phyloP scores from a whole-genome alignment of 2,329 filamentous ascomycete genomes.

The Aureobasidium sp. region DNA sequence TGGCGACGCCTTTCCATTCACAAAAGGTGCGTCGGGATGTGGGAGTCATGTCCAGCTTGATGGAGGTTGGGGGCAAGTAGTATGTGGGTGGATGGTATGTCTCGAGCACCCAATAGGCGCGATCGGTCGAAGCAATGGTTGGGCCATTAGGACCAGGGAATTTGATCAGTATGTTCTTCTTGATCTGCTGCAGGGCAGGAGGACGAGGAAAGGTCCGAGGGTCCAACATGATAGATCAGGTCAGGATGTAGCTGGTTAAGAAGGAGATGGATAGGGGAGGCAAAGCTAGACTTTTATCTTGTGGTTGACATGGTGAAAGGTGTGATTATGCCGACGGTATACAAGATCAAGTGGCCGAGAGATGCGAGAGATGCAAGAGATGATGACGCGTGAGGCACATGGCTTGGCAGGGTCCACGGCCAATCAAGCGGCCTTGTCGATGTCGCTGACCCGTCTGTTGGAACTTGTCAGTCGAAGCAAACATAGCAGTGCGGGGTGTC shows the following conservation, averaged over 20 bases:
- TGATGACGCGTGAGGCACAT: neutral
- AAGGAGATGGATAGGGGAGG: neutral
- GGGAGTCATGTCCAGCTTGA: slow-evolving; percentile 41
- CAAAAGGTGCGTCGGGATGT: slow-evolving; percentile 44
- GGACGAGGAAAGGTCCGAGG: slow-evolving; percentile 52
- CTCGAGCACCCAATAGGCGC: slow-evolving; percentile 55
- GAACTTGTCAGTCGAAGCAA: neutral
- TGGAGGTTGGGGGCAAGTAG: slow-evolving; percentile 47
- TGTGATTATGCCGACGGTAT: neutral
- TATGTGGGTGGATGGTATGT: slow-evolving; percentile 57
- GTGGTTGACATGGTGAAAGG: neutral
- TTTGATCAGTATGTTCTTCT: slow-evolving; percentile 36
- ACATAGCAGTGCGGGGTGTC: neutral
- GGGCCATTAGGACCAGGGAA: slow-evolving; percentile 46
- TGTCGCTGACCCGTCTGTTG: neutral
- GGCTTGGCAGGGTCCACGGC: neutral
- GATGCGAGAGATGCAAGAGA: neutral
- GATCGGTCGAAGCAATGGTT: slow-evolving; percentile 49
- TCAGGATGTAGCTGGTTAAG: neutral
- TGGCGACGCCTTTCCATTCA: slow-evolving; percentile 55
- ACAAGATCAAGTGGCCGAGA: neutral
- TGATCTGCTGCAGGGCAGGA: slow-evolving; percentile 37
- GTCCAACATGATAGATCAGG: slow-evolving; percentile 28
- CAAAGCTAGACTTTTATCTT: neutral
- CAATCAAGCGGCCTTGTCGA: neutral